Evolutionary conservation across 2,329 filamentous ascomycete species (phyloP), one percentile per base, ranked within the genome.

Genomic region (Ilyonectria destructans): DNA sequence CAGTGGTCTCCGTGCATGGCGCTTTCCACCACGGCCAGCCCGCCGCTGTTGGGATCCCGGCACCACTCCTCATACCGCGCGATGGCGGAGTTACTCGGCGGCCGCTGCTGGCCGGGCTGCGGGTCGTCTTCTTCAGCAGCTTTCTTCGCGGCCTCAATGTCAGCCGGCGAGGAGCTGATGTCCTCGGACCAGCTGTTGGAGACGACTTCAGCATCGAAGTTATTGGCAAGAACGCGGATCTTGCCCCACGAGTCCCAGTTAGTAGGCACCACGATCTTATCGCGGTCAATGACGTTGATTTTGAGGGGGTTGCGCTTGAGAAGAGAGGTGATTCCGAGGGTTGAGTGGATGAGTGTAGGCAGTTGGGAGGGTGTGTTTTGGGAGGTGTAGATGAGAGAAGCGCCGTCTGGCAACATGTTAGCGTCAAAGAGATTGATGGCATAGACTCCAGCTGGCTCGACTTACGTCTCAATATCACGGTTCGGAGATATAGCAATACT

Each of bases 221-320:
- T 93, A 78, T 97, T 96, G 61, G 94, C 90, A 31, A 98, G 85
- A 51, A 98, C 94, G 48, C 96, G 89, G 68, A 99, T 98, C 82
- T 98, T 99, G 67, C 95, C 95, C 93, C 95, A 98, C 0, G 95
- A 98, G 81, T 99, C 96, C 96, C 96, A 99, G 80, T 98, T 98
- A 17, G 95, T 93, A 2, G 96, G 96, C 1, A 99, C 93, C 6
- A 98, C 87, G 62, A 99, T 95, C 85, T 97, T 97, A 80, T 97
- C 95, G 67, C 96, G 89, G 82, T 96, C 96, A 72, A 97, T 96
- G 68, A 97, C 93, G 75, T 97, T 97, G 79, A 95, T 93, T 82
- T 94, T 96, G 26, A 97, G 86, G 26, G 92, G 90, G 77, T 94
- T 89, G 70, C 91, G 89, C 80, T 94, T 94, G 19, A 97, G 85